These are phyloP conservation scores for Ophiostoma perfectum DNA, from an alignment of 2,329 filamentous ascomycete species.

Conservation along the genomic window DNA sequence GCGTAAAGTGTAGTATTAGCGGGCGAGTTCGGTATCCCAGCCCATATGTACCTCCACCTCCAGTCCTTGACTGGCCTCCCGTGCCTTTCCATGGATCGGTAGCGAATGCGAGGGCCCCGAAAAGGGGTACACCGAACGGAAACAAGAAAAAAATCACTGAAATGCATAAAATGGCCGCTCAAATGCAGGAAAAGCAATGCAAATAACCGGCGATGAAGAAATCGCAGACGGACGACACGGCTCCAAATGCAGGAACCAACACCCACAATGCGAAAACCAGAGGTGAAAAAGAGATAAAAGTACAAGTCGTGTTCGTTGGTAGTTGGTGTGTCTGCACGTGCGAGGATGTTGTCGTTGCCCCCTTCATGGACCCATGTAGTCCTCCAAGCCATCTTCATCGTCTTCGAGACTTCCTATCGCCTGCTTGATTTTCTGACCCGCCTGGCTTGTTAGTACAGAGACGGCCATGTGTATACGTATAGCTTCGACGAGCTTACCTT, in stretches of 20 bases:
- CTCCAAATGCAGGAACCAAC: background rate
- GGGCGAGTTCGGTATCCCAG: background rate
- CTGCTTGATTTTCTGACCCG: slow-evolving; percentile 90
- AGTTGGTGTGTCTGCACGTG: background rate
- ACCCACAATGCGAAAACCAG: background rate
- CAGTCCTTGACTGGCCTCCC: background rate
- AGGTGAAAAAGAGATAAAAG: background rate
- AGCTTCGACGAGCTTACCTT: slow-evolving; percentile 57
- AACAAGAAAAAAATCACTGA: slow-evolving; percentile 1
- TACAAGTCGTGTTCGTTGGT: slow-evolving; percentile 4
- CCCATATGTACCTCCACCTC: background rate
- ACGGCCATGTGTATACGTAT: background rate
- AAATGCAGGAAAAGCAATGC: background rate
- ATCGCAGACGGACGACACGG: background rate
- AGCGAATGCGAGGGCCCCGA: background rate
- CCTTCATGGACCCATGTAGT: slow-evolving; percentile 55
- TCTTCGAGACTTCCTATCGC: slow-evolving; percentile 89
- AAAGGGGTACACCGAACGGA: background rate
- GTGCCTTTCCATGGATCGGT: background rate
- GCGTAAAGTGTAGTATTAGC: slow-evolving; percentile 8
- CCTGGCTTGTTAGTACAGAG: slow-evolving; percentile 47
- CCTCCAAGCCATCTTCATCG: slow-evolving; percentile 65
- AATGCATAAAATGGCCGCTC: slow-evolving; percentile 13
- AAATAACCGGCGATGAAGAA: background rate
- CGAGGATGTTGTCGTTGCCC: background rate